phyloP scores from a whole-genome alignment of 768 basidiomycete species.

The Aureoboletus auriporus region DNA sequence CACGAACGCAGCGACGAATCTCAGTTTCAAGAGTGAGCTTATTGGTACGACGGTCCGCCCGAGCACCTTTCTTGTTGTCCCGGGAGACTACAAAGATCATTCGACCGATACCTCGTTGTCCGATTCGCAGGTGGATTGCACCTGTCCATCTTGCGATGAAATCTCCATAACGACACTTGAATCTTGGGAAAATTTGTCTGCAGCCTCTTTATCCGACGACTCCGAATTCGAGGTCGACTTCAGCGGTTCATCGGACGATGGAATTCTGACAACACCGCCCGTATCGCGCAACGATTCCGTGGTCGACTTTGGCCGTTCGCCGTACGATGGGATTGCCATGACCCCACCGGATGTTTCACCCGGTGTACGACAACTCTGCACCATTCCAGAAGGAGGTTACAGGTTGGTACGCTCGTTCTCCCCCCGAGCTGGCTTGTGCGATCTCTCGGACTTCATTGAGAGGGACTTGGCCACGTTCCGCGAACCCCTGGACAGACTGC shows the following conservation, averaged over 20 bases:
- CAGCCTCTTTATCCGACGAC: neutral
- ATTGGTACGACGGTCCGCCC: constrained; percentile 12
- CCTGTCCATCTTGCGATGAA: neutral
- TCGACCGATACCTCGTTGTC: neutral
- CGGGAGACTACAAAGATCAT: neutral
- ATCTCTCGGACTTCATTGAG: neutral
- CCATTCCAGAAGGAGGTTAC: neutral
- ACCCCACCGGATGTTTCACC: neutral
- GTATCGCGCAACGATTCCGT: neutral
- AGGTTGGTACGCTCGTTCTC: neutral
- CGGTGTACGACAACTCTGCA: constrained; percentile 1
- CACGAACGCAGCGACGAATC: neutral
- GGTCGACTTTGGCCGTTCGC: neutral
- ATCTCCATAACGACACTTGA: neutral
- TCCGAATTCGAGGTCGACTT: neutral
- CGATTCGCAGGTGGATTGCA: neutral
- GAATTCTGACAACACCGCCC: neutral
- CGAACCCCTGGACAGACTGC: neutral
- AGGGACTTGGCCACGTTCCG: neutral
- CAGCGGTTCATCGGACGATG: neutral
- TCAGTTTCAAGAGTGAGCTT: constrained; percentile 12
- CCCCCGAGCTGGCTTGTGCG: neutral
- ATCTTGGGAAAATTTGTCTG: neutral
- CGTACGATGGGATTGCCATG: neutral
- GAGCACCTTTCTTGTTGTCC: constrained; percentile 9